A percentile compares a stretch with the other conserved stretches of the same genome.
Evolutionary conservation across 2,329 filamentous ascomycete genomes (phyloP).

Genomic region (Bipolaris zeicola): DNA sequence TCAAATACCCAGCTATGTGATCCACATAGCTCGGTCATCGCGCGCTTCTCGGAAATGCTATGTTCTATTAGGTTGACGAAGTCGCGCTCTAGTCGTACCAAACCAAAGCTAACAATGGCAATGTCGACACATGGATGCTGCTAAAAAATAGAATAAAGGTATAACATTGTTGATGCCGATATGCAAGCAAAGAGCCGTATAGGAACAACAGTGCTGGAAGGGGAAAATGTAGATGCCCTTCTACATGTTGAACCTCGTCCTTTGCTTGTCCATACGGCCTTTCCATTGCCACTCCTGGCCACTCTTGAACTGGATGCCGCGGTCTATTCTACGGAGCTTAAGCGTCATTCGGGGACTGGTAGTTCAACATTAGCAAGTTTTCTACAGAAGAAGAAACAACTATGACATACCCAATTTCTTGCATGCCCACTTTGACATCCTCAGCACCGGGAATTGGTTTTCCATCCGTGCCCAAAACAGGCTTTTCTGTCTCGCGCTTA

Average conservation of each 20-base stretch:
- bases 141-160: not conserved
- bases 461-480: conserved; percentile 79
- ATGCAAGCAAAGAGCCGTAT: too few species aligned
- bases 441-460: conserved; percentile 84
- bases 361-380: conserved; percentile 2
- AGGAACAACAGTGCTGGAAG: not conserved
- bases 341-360: conserved; percentile 67
- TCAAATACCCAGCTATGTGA: too few species aligned
- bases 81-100: too few species aligned
- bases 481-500: conserved; percentile 84
- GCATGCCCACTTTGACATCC: conserved; percentile 81
- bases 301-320: conserved; percentile 77
- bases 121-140: not conserved
- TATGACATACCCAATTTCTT: conserved; percentile 71
- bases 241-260: conserved; percentile 91
- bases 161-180: not conserved
- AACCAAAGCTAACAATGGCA: too few species aligned
- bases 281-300: conserved; percentile 97
- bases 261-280: conserved; percentile 88
- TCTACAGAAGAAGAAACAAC: conserved; percentile 51
- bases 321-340: conserved; percentile 89
- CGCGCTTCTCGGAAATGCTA: too few species aligned
- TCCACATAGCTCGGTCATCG: too few species aligned
- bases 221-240: not conserved
- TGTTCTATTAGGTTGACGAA: too few species aligned